Evolutionary conservation across 495 filamentous ascomycete genomes (phyloP).

Genomic region (Xylaria palmicola): DNA sequence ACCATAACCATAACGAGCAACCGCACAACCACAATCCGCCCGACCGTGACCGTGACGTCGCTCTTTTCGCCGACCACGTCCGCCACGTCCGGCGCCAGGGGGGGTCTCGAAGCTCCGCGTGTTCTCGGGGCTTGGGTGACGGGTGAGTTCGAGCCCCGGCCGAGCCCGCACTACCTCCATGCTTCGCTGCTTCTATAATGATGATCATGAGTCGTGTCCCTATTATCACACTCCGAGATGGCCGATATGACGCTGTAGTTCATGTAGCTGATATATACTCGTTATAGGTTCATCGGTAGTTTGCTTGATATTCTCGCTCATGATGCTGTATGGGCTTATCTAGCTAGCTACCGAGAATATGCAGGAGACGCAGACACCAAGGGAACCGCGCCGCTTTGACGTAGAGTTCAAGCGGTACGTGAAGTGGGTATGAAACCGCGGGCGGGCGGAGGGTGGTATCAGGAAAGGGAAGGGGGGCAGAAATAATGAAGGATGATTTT

Average conservation of each 20-base stretch:
- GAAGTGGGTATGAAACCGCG: no score
- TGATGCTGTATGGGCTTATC: not conserved
- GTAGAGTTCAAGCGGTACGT: no score
- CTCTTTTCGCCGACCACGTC: not conserved
- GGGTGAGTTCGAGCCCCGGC: not conserved
- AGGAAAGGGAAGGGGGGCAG: no score
- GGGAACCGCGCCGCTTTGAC: no score
- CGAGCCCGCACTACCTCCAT: not conserved
- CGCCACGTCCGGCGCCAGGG: not conserved
- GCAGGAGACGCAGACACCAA: no score
- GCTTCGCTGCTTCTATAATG: not conserved
- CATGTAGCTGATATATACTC: not conserved
- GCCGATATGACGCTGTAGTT: not conserved
- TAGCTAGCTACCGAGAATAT: not conserved
- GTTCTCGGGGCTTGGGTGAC: not conserved
- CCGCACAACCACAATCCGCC: slow-evolving; percentile 2
- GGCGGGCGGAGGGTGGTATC: no score
- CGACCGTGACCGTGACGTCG: slow-evolving; percentile 9
- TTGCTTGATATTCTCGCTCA: not conserved
- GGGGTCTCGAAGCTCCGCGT: not conserved
- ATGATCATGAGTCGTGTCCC: not conserved
- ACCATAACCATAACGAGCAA: slow-evolving; percentile 10
- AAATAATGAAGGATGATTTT: no score
- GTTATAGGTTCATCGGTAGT: not conserved
- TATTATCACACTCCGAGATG: not conserved